Conservation (phyloP, 371 early-diverging fungal genomes). For the Mortierella sp. region DNA sequence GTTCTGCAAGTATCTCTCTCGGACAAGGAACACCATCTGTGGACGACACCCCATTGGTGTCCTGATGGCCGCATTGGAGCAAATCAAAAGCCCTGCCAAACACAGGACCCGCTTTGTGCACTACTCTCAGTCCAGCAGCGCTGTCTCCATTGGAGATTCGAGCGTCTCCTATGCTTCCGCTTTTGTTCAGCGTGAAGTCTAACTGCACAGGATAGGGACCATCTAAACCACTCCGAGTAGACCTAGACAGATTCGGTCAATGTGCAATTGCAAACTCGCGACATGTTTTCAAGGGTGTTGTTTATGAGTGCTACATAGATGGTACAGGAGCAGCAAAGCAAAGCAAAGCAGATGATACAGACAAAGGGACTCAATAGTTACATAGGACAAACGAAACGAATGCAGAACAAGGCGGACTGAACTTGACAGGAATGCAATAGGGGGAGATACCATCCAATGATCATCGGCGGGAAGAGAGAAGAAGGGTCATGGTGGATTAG, state of each 20-base stretch:
- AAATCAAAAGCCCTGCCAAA: conserved; percentile 3
- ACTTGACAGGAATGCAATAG: neutral
- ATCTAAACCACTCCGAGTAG: neutral
- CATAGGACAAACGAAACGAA: neutral
- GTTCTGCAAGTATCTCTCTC: conserved; percentile 75
- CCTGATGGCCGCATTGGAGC: conserved; percentile 72
- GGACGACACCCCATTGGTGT: conserved; percentile 93
- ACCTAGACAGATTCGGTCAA: neutral
- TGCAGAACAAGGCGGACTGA: neutral
- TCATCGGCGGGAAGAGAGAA: neutral
- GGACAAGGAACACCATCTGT: conserved; percentile 92
- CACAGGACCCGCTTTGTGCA: conserved; percentile 71
- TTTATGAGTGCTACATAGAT: neutral
- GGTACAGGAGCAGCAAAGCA: neutral
- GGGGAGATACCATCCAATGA: too few species aligned
- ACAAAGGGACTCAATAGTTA: neutral
- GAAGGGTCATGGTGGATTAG: neutral
- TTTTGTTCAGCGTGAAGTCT: conserved; percentile 25
- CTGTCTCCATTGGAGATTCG: conserved; percentile 61
- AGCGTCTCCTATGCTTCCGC: conserved; percentile 82
- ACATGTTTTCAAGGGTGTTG: too few species aligned
- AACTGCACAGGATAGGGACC: neutral
- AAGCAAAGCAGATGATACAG: conserved; percentile 6
- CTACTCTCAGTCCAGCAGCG: conserved; percentile 85
- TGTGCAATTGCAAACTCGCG: too few species aligned